A percentile compares a stretch with the other conserved stretches of the same genome.
Conservation (phyloP, 306 rosid species). For the Dalbergia cochinchinensis region DNA sequence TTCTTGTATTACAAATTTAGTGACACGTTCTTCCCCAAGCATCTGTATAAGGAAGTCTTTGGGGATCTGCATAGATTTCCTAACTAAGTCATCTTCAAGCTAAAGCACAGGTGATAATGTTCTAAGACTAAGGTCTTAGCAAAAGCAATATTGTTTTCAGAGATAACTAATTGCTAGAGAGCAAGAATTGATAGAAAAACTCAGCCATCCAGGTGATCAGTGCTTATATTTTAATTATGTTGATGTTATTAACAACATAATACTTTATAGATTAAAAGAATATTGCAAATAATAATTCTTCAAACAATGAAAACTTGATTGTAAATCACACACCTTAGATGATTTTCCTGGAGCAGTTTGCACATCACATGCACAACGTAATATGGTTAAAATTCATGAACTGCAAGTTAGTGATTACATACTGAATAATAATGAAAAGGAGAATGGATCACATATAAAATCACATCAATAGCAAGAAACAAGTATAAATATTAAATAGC, state of each 20-base stretch:
- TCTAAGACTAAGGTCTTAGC: background rate
- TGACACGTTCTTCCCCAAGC: constrained; percentile 82
- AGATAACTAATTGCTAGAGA: constrained; percentile 5
- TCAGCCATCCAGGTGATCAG: background rate
- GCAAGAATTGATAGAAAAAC: constrained; percentile 22
- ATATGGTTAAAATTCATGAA: constrained; percentile 52
- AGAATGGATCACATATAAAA: constrained; percentile 28
- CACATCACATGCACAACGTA: constrained; percentile 52
- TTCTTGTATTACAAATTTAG: constrained; percentile 80
- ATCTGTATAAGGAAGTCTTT: constrained; percentile 71
- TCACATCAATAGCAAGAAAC: constrained; percentile 33
- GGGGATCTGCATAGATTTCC: constrained; percentile 70
- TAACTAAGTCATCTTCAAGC: constrained; percentile 39
- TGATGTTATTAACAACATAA: constrained; percentile 10
- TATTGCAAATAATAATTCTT: constrained; percentile 21
- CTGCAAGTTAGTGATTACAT: constrained; percentile 46
- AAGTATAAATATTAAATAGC: constrained; percentile 11
- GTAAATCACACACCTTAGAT: constrained; percentile 68
- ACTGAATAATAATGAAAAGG: constrained; percentile 16
- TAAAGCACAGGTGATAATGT: constrained; percentile 37
- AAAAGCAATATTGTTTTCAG: background rate
- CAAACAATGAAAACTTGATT: background rate
- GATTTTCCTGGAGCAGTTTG: constrained; percentile 75
- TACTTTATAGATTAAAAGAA: background rate
- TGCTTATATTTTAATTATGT: constrained; percentile 7